phyloP scores from a whole-genome alignment of 1,284 basidiomycete genomes.

The Phylloboletellus chloephorus region DNA sequence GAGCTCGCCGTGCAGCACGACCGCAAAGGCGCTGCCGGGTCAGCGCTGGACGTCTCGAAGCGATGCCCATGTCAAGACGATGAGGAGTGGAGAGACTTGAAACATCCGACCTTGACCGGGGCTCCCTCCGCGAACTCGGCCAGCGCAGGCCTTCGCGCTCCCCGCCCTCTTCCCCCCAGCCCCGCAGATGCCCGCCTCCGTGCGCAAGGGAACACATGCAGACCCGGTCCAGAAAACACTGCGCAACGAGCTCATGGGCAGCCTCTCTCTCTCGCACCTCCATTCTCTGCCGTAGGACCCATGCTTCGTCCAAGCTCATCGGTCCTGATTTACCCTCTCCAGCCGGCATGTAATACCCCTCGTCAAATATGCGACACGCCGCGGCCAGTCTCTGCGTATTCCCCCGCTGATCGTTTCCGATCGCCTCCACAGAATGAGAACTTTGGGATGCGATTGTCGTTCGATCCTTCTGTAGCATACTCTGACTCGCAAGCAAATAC shows the following conservation, averaged over 20 bases:
- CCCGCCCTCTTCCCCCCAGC: constrained; percentile 26
- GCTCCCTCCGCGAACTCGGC: background rate
- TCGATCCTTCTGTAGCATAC: constrained; percentile 48
- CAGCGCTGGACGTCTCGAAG: constrained; percentile 29
- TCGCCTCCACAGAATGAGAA: background rate
- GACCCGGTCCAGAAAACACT: constrained; percentile 12
- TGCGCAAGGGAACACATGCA: constrained; percentile 23
- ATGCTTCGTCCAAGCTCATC: constrained; percentile 12
- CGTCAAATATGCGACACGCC: constrained; percentile 7
- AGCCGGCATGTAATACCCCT: constrained; percentile 1
- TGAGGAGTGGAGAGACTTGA: constrained; percentile 21
- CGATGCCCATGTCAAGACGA: constrained; percentile 24
- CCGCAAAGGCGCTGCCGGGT: constrained; percentile 44
- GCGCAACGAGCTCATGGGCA: constrained; percentile 3
- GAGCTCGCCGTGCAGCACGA: constrained; percentile 51
- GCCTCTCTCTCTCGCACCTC: constrained; percentile 2
- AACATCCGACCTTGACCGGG: too few species aligned
- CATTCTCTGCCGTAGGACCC: constrained; percentile 11
- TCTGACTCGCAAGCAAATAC: constrained; percentile 14
- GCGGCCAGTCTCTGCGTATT: constrained; percentile 5
- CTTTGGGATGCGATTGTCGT: constrained; percentile 16
- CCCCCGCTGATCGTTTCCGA: too few species aligned
- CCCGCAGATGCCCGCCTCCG: constrained; percentile 12
- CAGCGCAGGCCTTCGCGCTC: constrained; percentile 3
- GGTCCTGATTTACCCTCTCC: constrained; percentile 2